These are phyloP conservation scores for Gryganskiella cystojenkinii DNA, from an alignment of 192 early-diverging fungal species.

Conservation along the genomic window DNA sequence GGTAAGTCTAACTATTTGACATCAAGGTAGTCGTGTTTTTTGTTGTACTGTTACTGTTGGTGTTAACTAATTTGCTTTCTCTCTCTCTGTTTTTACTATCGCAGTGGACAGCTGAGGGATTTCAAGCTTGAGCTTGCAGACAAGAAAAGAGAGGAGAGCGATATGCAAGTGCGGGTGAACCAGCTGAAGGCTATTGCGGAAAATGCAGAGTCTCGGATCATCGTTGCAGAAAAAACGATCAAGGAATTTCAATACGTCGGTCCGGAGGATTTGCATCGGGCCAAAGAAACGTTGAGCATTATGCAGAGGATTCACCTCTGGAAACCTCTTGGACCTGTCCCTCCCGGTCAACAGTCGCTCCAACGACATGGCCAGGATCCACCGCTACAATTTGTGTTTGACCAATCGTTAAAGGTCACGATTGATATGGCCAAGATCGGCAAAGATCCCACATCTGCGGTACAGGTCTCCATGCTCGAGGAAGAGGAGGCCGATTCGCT, in stretches of 20 bases:
- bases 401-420: slow-evolving; percentile 22
- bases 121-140: slow-evolving; percentile 21
- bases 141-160: slow-evolving; percentile 33
- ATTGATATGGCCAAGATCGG: slow-evolving; percentile 34
- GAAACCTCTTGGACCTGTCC: slow-evolving; percentile 11
- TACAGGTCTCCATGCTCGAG: slow-evolving; percentile 19
- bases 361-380: not conserved
- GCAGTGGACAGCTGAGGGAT: slow-evolving; percentile 36
- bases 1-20: slow-evolving; percentile 21
- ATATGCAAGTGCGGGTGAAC: slow-evolving; percentile 22
- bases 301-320: slow-evolving; percentile 36
- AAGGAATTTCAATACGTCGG: slow-evolving; percentile 34
- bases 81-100: no score
- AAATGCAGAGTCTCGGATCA: slow-evolving; percentile 1
- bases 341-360: not conserved
- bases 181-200: slow-evolving; percentile 23
- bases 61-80: no score
- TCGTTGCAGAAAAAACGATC: slow-evolving; percentile 30
- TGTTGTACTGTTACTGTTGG: no score
- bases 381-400: slow-evolving; percentile 38
- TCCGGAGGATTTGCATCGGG: slow-evolving; percentile 25
- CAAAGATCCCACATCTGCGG: slow-evolving; percentile 18
- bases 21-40: no score
- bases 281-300: slow-evolving; percentile 20
- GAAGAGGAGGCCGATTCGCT: slow-evolving; percentile 2